phyloP scores from a whole-genome alignment of 2,329 filamentous ascomycete genomes.

The Sporothrix pallida region DNA sequence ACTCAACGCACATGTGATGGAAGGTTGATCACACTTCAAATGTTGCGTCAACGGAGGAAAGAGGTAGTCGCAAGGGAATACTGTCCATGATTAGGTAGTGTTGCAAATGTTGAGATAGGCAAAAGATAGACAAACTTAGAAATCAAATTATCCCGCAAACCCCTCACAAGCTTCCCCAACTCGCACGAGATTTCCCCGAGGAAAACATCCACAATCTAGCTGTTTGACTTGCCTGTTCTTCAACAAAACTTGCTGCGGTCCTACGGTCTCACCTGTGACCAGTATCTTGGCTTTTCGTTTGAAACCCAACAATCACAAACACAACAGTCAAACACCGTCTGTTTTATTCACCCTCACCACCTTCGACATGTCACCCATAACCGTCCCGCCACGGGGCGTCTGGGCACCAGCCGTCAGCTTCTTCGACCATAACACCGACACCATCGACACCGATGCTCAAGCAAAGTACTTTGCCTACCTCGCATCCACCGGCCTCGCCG shows the following conservation, averaged over 20 bases:
- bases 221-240: too few relatives aligned
- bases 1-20: not conserved
- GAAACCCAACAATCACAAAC: not conserved
- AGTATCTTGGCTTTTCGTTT: not conserved
- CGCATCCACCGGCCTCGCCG: constrained; percentile 41
- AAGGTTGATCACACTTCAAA: not conserved
- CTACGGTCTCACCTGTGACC: not conserved
- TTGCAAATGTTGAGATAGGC: too few relatives aligned
- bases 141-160: too few relatives aligned
- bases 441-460: constrained; percentile 42
- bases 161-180: too few relatives aligned
- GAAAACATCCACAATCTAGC: too few relatives aligned
- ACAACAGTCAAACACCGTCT: not conserved
- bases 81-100: too few relatives aligned
- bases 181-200: too few relatives aligned
- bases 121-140: too few relatives aligned
- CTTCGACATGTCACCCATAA: not conserved
- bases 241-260: too few relatives aligned
- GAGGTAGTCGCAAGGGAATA: too few relatives aligned
- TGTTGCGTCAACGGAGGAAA: too few relatives aligned
- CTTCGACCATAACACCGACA: constrained; percentile 43
- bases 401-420: constrained; percentile 47
- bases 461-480: constrained; percentile 44
- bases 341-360: not conserved
- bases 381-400: constrained; percentile 42